Percentiles rank a stretch among this genome's conserved stretches.
phyloP scores from a whole-genome alignment of 371 early-diverging fungal species.

The Blakeslea trispora region DNA sequence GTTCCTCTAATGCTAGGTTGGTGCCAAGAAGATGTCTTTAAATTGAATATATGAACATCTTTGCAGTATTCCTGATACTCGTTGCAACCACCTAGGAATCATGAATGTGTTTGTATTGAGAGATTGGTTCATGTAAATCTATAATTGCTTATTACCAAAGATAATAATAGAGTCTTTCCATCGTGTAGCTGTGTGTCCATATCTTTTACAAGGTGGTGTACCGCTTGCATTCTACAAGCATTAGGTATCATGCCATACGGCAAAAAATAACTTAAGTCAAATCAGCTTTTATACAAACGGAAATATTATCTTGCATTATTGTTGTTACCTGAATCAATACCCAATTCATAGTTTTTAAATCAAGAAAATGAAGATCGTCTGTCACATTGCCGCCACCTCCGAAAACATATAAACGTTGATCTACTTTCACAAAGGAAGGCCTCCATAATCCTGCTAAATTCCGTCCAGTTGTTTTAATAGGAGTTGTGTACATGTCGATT shows the following conservation, averaged over 20 bases:
- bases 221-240: constrained; percentile 44
- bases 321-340: constrained; percentile 40
- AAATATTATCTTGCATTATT: neutral
- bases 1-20: constrained; percentile 60
- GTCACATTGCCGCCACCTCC: constrained; percentile 66
- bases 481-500: constrained; percentile 5
- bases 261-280: neutral
- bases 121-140: too few relatives aligned
- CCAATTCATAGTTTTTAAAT: constrained; percentile 47
- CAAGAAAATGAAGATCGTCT: constrained; percentile 56
- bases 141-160: constrained; percentile 55
- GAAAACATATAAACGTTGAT: constrained; percentile 57
- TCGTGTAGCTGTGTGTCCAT: constrained; percentile 62
- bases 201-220: constrained; percentile 57
- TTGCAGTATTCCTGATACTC: constrained; percentile 60
- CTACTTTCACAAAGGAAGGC: constrained; percentile 58
- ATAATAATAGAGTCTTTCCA: constrained; percentile 61
- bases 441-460: constrained; percentile 65
- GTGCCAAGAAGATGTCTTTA: constrained; percentile 60
- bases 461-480: constrained; percentile 53
- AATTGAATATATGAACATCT: constrained; percentile 65
- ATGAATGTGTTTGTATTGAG: too few relatives aligned
- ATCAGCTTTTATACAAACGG: constrained; percentile 6
- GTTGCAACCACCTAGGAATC: constrained; percentile 64
- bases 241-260: neutral